A percentile compares a stretch with the other conserved stretches of the same genome.
Conservation (phyloP, 2,329 filamentous ascomycete genomes). For the Zarea fungicola region DNA sequence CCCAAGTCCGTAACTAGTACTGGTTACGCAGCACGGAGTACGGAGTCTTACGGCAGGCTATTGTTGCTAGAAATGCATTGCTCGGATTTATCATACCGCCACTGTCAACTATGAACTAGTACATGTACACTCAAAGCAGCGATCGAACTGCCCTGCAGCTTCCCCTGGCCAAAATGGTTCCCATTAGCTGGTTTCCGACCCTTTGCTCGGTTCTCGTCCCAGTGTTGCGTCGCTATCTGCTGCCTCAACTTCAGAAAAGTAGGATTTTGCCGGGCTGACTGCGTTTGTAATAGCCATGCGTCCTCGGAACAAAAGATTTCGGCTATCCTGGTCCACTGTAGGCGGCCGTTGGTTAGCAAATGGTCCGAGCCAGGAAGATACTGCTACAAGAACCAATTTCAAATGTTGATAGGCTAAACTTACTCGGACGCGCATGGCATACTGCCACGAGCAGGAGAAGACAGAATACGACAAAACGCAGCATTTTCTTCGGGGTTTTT, state of each 20-base stretch:
- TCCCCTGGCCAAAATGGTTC: background rate
- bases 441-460: background rate
- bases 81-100: too few relatives aligned
- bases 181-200: background rate
- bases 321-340: conserved; percentile 3
- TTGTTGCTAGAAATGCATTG: background rate
- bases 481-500: too few relatives aligned
- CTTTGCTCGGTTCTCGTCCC: background rate
- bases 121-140: background rate
- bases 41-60: too few relatives aligned
- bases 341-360: background rate
- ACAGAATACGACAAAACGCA: background rate
- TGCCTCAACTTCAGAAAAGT: background rate
- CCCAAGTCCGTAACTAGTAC: too few relatives aligned
- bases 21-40: too few relatives aligned
- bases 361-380: background rate
- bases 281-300: conserved; percentile 1
- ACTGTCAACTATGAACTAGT: too few relatives aligned
- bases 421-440: background rate
- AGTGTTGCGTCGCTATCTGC: background rate
- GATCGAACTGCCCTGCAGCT: background rate
- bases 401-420: background rate
- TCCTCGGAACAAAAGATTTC: conserved; percentile 6
- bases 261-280: background rate
- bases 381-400: too few relatives aligned